A percentile compares a stretch with the other conserved stretches of the same genome.
Conservation (phyloP, 2,329 filamentous ascomycete genomes). For the Ophiostoma fasciatum region DNA sequence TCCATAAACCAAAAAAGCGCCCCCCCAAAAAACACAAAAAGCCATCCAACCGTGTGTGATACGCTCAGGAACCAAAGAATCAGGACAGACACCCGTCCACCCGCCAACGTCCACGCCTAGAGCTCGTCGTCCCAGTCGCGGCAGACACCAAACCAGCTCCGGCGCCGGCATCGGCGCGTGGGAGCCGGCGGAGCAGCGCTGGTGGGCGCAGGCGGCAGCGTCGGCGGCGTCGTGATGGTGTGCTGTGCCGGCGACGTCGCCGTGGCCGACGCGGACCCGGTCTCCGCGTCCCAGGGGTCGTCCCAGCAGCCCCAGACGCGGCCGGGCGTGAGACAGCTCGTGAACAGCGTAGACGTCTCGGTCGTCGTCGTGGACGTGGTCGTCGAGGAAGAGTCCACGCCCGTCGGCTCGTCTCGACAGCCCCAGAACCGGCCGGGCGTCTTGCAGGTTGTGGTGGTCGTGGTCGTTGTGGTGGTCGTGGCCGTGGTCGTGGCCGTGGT, state of each 20-base stretch:
- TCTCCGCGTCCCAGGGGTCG: constrained; percentile 6
- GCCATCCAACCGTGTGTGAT: no score
- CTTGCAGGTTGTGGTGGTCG: constrained; percentile 22
- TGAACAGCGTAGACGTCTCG: constrained; percentile 12
- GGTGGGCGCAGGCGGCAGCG: constrained; percentile 7
- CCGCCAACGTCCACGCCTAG: no score
- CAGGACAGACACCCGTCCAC: not conserved
- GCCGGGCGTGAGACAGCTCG: constrained; percentile 13
- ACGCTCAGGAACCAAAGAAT: no score
- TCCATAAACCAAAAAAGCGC: no score
- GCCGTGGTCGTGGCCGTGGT: constrained; percentile 26
- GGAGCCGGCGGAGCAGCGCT: constrained; percentile 4
- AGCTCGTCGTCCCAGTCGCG: constrained; percentile 20
- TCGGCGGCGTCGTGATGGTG: constrained; percentile 6
- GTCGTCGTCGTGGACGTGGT: constrained; percentile 14
- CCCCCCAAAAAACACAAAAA: no score
- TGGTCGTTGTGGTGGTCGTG: constrained; percentile 42
- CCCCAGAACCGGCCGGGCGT: constrained; percentile 50
- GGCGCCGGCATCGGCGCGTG: constrained; percentile 20
- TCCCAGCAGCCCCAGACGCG: constrained; percentile 14
- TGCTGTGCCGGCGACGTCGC: not conserved
- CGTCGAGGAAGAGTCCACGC: constrained; percentile 20
- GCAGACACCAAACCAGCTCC: constrained; percentile 28
- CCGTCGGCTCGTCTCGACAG: constrained; percentile 39
- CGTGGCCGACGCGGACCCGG: not conserved